Base-by-base conservation (phyloP, 768 basidiomycete genomes). In the Pleurotus djamor region DNA sequence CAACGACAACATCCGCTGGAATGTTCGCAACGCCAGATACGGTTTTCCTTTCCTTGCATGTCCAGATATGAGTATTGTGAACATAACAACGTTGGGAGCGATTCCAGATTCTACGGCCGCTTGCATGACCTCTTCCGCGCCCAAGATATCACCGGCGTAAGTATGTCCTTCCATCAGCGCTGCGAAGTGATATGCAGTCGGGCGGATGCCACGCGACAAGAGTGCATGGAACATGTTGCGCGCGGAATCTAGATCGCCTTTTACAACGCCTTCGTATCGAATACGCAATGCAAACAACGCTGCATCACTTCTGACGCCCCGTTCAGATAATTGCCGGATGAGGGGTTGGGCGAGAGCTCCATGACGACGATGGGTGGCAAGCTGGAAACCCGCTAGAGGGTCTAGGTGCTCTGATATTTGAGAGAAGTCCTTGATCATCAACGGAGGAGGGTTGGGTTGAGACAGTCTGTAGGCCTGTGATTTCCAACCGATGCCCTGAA, bases 101-200 rank as follows among this genome's bases (percentile, higher is more conserved):
- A 88, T 68, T 28, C 85, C 84, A 4, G 79, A 76, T 43, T 74
- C 71, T 43, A 68, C 65, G 32, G 85, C 83, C 14, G 83, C 71
- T 60, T 71, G 72, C 76, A 95, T 79, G 45, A 86, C 73, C 52
- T 77, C 76, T 59, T 79, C 70, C 28, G 91, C 89, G 16, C 76
- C 76, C 12, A 70, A 66, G 61, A 88, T 74, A 69, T 92, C 79
- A n/a, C 89, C 90, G 0, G 71, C 70, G 3, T 72, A 75, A 14
- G 79, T 72, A 64, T 86, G 87, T n/a, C 89, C 90, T 63, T 91
- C 85, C 80, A 95, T 86, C 59, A 95, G 73, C 55, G 90, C 85
- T 34, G 78, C 76, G 64, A 85, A 88, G 71, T 95, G 93, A 67
- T 90, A 84, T 58, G 78, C 77, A 65, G 84, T 89, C 8, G 91